These are phyloP conservation scores for Esteya vermicola DNA, from an alignment of 2,329 filamentous ascomycete species.

Conservation along the genomic window DNA sequence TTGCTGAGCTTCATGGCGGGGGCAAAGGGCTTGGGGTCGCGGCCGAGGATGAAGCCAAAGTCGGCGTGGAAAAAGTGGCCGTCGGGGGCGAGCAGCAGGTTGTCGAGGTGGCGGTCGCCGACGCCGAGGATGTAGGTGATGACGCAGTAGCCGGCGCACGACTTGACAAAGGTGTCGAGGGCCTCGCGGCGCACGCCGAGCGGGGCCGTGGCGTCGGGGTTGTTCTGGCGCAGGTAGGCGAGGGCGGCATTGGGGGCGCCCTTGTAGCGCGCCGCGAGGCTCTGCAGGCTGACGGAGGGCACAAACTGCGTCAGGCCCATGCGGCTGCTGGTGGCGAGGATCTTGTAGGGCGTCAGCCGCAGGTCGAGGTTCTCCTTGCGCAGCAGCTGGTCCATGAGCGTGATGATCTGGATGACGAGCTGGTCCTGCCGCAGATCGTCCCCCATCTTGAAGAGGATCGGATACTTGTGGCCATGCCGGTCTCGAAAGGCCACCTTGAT, in stretches of 20 bases:
- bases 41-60: slow-evolving; percentile 94
- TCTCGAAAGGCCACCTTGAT: slow-evolving; percentile 88
- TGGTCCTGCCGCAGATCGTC: slow-evolving; percentile 96
- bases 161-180: slow-evolving; percentile 90
- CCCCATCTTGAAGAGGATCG: slow-evolving; percentile 93
- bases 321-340: slow-evolving; percentile 78
- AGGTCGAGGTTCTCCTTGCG: slow-evolving; percentile 94
- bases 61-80: slow-evolving; percentile 97
- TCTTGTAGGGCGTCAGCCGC: slow-evolving; percentile 90
- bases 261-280: slow-evolving; percentile 72
- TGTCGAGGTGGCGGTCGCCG: slow-evolving; percentile 89
- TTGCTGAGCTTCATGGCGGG: slow-evolving; percentile 94
- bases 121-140: slow-evolving; percentile 97
- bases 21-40: slow-evolving; percentile 93
- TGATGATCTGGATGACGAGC: slow-evolving; percentile 92
- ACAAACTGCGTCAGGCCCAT: slow-evolving; percentile 92
- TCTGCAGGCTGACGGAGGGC: slow-evolving; percentile 69
- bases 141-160: slow-evolving; percentile 93
- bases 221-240: slow-evolving; percentile 75
- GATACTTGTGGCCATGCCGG: slow-evolving; percentile 60
- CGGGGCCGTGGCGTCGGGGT: slow-evolving; percentile 69
- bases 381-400: slow-evolving; percentile 89
- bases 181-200: slow-evolving; percentile 82
- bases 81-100: slow-evolving; percentile 77
- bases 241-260: slow-evolving; percentile 48